Percentiles rank a stretch among this genome's conserved stretches.
phyloP scores from a whole-genome alignment of 306 rosid species.

The Hippophae tibetana region DNA sequence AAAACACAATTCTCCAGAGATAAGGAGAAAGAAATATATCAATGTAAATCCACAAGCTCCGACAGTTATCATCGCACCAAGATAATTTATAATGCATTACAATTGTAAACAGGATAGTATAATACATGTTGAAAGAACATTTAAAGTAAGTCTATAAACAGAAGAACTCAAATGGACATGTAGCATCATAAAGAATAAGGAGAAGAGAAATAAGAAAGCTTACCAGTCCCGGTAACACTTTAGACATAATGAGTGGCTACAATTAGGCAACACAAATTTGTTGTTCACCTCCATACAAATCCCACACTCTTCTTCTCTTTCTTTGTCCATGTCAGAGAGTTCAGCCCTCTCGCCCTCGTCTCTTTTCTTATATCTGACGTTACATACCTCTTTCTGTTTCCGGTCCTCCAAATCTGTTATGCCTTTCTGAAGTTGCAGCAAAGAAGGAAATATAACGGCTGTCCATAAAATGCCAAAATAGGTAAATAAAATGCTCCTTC shows the following conservation, averaged over 20 bases:
- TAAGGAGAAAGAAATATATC: background rate
- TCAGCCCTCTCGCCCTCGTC: slow-evolving; percentile 35
- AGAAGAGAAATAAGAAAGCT: slow-evolving; percentile 14
- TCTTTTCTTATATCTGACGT: slow-evolving; percentile 40
- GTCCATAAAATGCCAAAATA: slow-evolving; percentile 18
- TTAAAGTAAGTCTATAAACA: background rate
- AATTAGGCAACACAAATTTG: slow-evolving; percentile 79
- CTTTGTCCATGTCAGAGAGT: slow-evolving; percentile 53
- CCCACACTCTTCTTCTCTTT: slow-evolving; percentile 88
- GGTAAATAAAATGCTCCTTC: background rate
- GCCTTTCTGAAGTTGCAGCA: slow-evolving; percentile 82
- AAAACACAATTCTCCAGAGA: too few species aligned
- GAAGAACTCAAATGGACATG: background rate
- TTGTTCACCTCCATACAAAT: slow-evolving; percentile 79
- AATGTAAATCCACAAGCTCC: background rate
- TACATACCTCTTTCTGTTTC: slow-evolving; percentile 60
- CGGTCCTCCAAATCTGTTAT: slow-evolving; percentile 79
- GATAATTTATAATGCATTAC: too few species aligned
- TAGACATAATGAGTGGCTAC: slow-evolving; percentile 71
- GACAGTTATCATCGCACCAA: background rate
- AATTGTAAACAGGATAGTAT: too few species aligned
- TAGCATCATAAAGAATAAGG: background rate
- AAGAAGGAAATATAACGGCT: slow-evolving; percentile 79
- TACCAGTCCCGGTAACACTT: slow-evolving; percentile 79
- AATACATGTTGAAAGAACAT: background rate